These are phyloP conservation scores for Cladosporium sp. DNA, from an alignment of 2,329 filamentous ascomycete species.

Conservation along the genomic window DNA sequence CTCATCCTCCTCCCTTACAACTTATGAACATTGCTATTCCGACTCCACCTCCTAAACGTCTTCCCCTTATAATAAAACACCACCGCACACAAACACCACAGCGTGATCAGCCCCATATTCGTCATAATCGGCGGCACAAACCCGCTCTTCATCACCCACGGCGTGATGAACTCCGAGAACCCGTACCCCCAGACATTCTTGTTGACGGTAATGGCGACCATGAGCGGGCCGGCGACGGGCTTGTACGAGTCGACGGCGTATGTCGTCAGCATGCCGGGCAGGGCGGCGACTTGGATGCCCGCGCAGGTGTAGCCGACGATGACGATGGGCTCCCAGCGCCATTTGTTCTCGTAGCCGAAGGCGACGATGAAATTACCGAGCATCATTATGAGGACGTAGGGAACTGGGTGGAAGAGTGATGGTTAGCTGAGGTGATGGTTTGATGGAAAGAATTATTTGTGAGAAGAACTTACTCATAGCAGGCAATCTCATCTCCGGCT, in stretches of 20 bases:
- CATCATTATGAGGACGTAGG: slow-evolving; percentile 59
- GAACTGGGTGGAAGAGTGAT: slow-evolving; percentile 45
- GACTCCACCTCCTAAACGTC: slow-evolving; percentile 58
- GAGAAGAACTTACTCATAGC: slow-evolving; percentile 40
- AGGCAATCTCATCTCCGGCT: slow-evolving; percentile 61
- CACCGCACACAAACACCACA: slow-evolving; percentile 58
- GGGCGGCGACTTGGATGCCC: slow-evolving; percentile 61
- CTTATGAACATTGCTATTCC: slow-evolving; percentile 57
- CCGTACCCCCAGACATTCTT: slow-evolving; percentile 67
- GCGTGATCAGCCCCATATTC: slow-evolving; percentile 55
- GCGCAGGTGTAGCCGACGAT: slow-evolving; percentile 60
- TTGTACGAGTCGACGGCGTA: slow-evolving; percentile 68
- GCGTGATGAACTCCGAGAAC: slow-evolving; percentile 46
- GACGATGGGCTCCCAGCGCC: slow-evolving; percentile 59
- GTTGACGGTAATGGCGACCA: slow-evolving; percentile 64
- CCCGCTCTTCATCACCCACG: slow-evolving; percentile 53
- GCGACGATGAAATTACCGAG: slow-evolving; percentile 60
- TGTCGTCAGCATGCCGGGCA: slow-evolving; percentile 60
- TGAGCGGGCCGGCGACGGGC: slow-evolving; percentile 60
- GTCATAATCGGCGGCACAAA: slow-evolving; percentile 63
- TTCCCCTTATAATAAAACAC: slow-evolving; percentile 62
- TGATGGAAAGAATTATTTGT: neutral
- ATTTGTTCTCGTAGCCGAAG: slow-evolving; percentile 40
- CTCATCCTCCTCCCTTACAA: slow-evolving; percentile 39
- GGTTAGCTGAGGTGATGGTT: neutral